Conservation (phyloP, 352 stramenopile genomes). For the Globisporangium apiculatum region DNA sequence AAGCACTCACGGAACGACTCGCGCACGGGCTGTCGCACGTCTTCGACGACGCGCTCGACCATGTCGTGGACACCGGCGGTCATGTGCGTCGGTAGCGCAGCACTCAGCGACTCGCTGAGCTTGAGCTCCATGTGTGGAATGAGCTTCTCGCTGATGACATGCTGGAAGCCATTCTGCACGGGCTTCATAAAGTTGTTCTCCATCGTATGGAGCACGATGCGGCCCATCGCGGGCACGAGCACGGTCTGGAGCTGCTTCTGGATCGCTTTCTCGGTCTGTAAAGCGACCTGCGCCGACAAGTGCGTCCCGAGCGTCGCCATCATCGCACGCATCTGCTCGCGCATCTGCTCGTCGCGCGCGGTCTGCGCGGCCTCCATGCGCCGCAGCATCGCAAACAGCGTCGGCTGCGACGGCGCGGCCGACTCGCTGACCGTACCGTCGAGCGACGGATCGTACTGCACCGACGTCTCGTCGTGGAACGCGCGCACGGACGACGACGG, state of each 20-base stretch:
- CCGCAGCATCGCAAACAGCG: constrained; percentile 46
- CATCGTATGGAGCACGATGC: constrained; percentile 85
- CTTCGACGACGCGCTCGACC: constrained; percentile 70
- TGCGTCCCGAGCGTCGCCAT: constrained; percentile 54
- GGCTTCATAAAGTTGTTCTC: constrained; percentile 88
- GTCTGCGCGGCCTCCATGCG: constrained; percentile 65
- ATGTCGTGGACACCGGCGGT: constrained; percentile 58
- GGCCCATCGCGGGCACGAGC: constrained; percentile 76
- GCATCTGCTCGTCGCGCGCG: constrained; percentile 62
- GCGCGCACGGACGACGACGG: constrained; percentile 73
- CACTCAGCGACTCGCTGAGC: constrained; percentile 51
- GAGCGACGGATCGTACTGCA: constrained; percentile 61
- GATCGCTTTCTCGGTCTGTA: constrained; percentile 77
- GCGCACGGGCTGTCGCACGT: constrained; percentile 70
- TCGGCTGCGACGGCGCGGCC: constrained; percentile 27
- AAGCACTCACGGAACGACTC: constrained; percentile 84
- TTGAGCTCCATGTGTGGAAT: constrained; percentile 71
- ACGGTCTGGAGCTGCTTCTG: constrained; percentile 80
- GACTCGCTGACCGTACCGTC: constrained; percentile 57
- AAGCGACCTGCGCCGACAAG: constrained; percentile 46
- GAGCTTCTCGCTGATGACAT: constrained; percentile 62
- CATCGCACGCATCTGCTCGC: constrained; percentile 58
- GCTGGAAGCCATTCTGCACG: constrained; percentile 71
- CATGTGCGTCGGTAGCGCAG: constrained; percentile 52
- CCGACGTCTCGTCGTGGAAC: constrained; percentile 70